Base-by-base conservation (phyloP, 2,329 filamentous ascomycete genomes). In the Trichoderma gracile region DNA sequence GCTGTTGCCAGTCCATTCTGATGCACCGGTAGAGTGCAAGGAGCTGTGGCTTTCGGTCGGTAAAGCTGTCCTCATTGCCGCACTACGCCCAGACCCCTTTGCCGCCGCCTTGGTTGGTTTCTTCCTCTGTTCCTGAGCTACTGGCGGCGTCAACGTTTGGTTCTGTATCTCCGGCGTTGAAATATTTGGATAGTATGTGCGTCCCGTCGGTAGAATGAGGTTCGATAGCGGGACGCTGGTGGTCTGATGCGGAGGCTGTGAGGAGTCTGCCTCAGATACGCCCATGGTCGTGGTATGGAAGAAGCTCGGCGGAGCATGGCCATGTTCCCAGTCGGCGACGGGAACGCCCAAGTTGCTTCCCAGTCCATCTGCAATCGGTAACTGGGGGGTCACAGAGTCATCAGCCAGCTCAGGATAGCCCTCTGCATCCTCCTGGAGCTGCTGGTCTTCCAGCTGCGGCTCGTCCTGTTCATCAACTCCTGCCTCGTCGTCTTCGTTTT, bases 311-410 rank as follows among this genome's bases (percentile, higher is more conserved):
- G 69, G 68, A 5, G 68, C 38, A 14, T 56, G 49, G 23, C 68
- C 66, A 14, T 64, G 66, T 38, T 71, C 65, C 65, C 56, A 68
- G 17, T 68, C 70, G 17, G 60, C n/a, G n/a, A 33, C 27, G 14
- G 47, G n/a, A 33, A 67, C 50, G 25, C 71, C 69, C 3, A 67
- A 66, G 25, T 66, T 69, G 3, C 68, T 64, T 17, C 72, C 69
- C n/a, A 74, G 63, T 65, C 71, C 69, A 54, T 73, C 72, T 7
- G 68, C 66, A 25, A 72, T 71, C 3, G 76, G 72, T 67, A 71
- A 70, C 50, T 72, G 71, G 47, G 72, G 67, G 63, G 75, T 72
- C 1, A 66, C 55, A 15, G 71, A 70, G 55, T 72, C 42, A 23
- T 67, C 62, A 15, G 47, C 42, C 30, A 58, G 58, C 9, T 64